Base-by-base conservation (phyloP, 225 moss, liverwort and hornwort genomes). In the Pseudoscleropodium purum region DNA sequence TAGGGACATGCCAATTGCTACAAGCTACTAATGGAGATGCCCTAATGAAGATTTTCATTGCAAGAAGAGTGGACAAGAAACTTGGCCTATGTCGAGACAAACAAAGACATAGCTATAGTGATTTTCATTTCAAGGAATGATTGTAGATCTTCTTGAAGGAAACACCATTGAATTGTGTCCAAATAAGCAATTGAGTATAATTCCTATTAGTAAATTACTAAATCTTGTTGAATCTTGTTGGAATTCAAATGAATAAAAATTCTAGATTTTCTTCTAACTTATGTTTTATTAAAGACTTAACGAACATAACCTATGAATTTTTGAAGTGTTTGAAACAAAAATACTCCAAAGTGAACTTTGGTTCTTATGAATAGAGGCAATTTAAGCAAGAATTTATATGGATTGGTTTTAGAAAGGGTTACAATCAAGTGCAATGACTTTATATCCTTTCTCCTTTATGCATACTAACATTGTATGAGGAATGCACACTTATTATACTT, bases 121-220 rank as follows among this genome's bases (percentile, higher is more conserved):
- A 8, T 34, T 51, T 76, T 76, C 9, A 52, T 34, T 51, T 77
- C 3, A 51, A 77, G 8, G 14, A 34, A 77, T 77, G 5, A 23
- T 52, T 52, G 7, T 34, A 52, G 1, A 52, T 52, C 20, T 36
- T 77, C 5, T 52, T 0, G 1, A 23, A 34, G 3, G 2, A 1
- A 51, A 13, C 3, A 21, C 8, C 0, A 14, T 1, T 15, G 2
- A 77, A 77, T 52, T 54, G 6, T 5, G 0, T 23, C 0, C 2
- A 0, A 52, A 23, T 36, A 23, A 77, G 5, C 14, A 36, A 77
- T 54, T 77, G 34, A 52, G 2, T 14, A 14, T 13, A 9, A 23
- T 34, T 9, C 5, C 2, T 52, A 2, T 3, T 13, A 20, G 13
- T 13, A 76, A 34, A 33, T 34, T 76, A 51, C 1, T 1, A 13